These are phyloP conservation scores for Aureobasidium sp. DNA, from an alignment of 2,329 filamentous ascomycete species.

Conservation along the genomic window DNA sequence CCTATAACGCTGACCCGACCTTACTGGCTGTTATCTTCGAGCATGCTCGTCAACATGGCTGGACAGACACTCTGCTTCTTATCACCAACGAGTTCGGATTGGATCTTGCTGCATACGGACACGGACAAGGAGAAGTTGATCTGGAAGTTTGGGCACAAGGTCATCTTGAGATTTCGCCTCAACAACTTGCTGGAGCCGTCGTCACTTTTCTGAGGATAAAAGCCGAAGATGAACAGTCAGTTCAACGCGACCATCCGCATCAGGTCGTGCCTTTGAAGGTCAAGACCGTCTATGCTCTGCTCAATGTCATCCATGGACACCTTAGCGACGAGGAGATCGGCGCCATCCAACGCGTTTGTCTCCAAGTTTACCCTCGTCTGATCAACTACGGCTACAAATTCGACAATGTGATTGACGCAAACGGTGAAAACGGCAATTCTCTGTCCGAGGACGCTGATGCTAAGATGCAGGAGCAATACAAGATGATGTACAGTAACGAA, in stretches of 20 bases:
- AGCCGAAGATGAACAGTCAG: constrained; percentile 67
- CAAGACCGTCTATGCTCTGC: constrained; percentile 71
- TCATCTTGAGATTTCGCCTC: constrained; percentile 39
- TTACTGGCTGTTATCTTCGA: constrained; percentile 64
- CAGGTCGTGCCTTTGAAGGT: constrained; percentile 65
- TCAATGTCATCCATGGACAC: constrained; percentile 62
- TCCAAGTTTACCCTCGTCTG: constrained; percentile 83
- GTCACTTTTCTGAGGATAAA: constrained; percentile 79
- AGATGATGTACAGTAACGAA: constrained; percentile 93
- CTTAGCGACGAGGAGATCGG: constrained; percentile 62
- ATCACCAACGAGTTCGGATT: constrained; percentile 76
- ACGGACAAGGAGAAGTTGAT: constrained; percentile 72
- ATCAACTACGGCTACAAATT: constrained; percentile 79
- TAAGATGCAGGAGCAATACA: constrained; percentile 96
- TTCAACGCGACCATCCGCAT: constrained; percentile 61
- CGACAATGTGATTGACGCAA: constrained; percentile 82
- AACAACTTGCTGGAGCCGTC: constrained; percentile 61
- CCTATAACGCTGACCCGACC: constrained; percentile 61
- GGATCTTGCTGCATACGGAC: constrained; percentile 77
- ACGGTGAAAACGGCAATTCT: constrained; percentile 71
- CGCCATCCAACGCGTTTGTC: constrained; percentile 73
- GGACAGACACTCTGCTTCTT: constrained; percentile 73
- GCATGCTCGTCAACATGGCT: constrained; percentile 70
- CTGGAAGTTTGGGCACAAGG: constrained; percentile 71
- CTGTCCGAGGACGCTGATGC: constrained; percentile 71